Evolutionary conservation across 2,329 filamentous ascomycete species (phyloP), one percentile per base, ranked within the genome.

Genomic region (Cladosporium sp.): DNA sequence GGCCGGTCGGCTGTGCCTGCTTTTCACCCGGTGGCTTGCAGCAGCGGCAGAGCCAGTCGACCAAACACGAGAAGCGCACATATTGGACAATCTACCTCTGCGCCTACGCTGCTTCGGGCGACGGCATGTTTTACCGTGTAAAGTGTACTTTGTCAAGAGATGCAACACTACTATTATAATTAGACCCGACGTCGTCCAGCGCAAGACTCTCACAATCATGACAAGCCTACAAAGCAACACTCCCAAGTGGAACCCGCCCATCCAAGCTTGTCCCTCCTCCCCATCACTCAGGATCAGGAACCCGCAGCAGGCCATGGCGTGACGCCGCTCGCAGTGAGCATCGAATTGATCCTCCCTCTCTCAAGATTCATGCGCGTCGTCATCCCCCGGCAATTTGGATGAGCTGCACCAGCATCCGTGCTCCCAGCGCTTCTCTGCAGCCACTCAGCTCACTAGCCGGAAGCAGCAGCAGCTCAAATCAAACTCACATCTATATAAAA

Each of bases 171-270:
- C 2, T 30, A 18, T 15, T 18, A 52, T 26, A 8, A 15, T 26
- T 18, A 26, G 12, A 30, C 24, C 49, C 49, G 26, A 47, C 24
- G 61, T 57, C 51, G 49, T 44, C 36, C 14, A 32, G 24, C 26
- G 36, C 51, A 44, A 64, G 24, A 47, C 18, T 30, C 51, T 28
- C 21, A 32, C 28, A 10, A 10, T 4, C 11, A 14, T 38, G 36
- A 57, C 49, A 64, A 64, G 61, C 61, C 51, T 64, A 15, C 51
- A 57, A 64, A 57, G 61, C 51, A 47, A 64, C 51, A 32, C 34
- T 55, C 28, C 4, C 14, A 11, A 14, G 34, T 34, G 32, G 32
- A 34, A 34, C 34, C 11, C 11, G 28, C 12, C 59, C 32, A 32
- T 44, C 24, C 30, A 57, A 36, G 61, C 61, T 63, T 54, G 26